Evolutionary conservation across 306 rosid species (phyloP).

Genomic region (Prunus mira): DNA sequence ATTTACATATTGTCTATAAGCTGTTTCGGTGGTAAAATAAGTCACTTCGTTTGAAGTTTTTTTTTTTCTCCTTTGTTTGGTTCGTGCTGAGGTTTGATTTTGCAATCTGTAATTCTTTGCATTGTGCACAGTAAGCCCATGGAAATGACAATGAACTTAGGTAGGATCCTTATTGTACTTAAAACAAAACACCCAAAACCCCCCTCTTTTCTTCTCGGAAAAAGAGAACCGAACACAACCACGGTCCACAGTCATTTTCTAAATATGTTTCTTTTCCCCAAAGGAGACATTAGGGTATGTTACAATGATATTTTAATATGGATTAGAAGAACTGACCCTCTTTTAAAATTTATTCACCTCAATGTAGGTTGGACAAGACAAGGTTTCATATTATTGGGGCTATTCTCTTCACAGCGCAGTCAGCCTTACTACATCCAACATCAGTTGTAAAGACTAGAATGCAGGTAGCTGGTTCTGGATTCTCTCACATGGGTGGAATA

Average conservation of each 20-base stretch:
- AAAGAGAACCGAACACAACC: neutral
- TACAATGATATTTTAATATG: neutral
- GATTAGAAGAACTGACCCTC: too few species aligned
- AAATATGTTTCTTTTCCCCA: neutral
- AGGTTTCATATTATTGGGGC: constrained; percentile 80
- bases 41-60: neutral
- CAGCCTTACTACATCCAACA: constrained; percentile 73
- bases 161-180: neutral
- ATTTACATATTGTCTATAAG: neutral
- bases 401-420: constrained; percentile 66
- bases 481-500: constrained; percentile 45
- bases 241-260: neutral
- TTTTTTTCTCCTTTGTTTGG: neutral
- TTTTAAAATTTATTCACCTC: neutral
- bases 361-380: constrained; percentile 70
- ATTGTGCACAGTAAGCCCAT: neutral
- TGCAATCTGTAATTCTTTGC: neutral
- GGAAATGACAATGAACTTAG: neutral
- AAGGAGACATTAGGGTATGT: neutral
- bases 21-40: neutral
- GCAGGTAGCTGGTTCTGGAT: constrained; percentile 64
- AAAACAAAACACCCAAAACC: neutral
- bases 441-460: constrained; percentile 79
- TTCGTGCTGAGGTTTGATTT: neutral
- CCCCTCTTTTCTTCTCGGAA: neutral